Conservation (phyloP, 2,329 filamentous ascomycete species). For the Xylaria polymorpha region DNA sequence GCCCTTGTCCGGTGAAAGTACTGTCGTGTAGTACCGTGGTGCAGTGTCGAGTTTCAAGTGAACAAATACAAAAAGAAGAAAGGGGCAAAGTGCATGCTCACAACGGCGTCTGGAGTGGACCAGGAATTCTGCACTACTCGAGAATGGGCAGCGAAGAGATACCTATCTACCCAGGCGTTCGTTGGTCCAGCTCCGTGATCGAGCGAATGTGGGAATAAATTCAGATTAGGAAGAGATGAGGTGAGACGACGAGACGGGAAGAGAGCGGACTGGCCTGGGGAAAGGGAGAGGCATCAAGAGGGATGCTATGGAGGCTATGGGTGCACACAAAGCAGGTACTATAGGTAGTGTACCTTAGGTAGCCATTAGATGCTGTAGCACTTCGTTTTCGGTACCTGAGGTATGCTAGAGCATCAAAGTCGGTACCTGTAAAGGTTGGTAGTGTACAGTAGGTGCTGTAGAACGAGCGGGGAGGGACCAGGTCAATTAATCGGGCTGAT, state of each 20-base stretch:
- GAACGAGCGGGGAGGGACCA: neutral
- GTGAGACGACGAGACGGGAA: constrained; percentile 38
- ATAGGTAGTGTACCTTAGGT: neutral
- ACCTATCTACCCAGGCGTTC: constrained; percentile 11
- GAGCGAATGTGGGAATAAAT: constrained; percentile 29
- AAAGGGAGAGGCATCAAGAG: constrained; percentile 8
- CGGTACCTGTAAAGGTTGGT: neutral
- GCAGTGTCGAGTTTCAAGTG: constrained; percentile 32
- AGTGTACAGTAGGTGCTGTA: neutral
- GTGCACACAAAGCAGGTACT: constrained; percentile 10
- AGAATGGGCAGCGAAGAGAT: constrained; percentile 27
- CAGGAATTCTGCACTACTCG: constrained; percentile 19
- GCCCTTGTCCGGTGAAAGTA: constrained; percentile 28
- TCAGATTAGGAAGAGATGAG: constrained; percentile 33
- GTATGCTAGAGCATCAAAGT: neutral
- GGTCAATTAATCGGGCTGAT: constrained; percentile 19
- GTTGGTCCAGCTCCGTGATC: constrained; percentile 35
- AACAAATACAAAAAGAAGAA: constrained; percentile 32
- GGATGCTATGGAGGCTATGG: constrained; percentile 17
- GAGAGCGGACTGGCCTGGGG: constrained; percentile 23
- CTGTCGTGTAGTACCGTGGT: too few relatives aligned
- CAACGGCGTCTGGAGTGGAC: constrained; percentile 25
- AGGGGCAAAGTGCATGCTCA: constrained; percentile 29
- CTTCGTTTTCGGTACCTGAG: neutral
- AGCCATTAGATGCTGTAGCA: neutral